phyloP scores from a whole-genome alignment of 1,284 basidiomycete species.

The Xanthoconium separans region DNA sequence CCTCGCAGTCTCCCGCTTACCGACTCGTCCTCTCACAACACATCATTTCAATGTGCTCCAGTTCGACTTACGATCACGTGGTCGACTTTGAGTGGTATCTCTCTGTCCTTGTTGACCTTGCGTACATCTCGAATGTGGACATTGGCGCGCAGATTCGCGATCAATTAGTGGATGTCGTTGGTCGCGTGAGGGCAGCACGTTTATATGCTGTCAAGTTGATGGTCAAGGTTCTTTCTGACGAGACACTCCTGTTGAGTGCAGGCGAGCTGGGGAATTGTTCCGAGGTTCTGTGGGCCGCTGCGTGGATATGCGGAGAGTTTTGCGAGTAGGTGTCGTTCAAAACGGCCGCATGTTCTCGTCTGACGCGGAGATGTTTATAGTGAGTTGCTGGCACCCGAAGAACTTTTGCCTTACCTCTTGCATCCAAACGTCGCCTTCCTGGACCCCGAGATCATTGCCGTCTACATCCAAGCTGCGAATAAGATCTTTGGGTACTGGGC shows the following conservation, averaged over 20 bases:
- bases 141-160: slow-evolving; percentile 76
- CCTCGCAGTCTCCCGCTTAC: slow-evolving; percentile 75
- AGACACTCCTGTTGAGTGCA: slow-evolving; percentile 63
- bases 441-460: slow-evolving; percentile 60
- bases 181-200: slow-evolving; percentile 76
- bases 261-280: slow-evolving; percentile 65
- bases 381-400: slow-evolving; percentile 69
- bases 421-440: slow-evolving; percentile 55
- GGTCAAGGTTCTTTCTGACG: slow-evolving; percentile 77
- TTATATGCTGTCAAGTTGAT: slow-evolving; percentile 81
- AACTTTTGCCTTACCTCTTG: slow-evolving; percentile 67
- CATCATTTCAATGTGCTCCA: slow-evolving; percentile 81
- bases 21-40: slow-evolving; percentile 78
- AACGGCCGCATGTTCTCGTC: background rate
- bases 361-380: slow-evolving; percentile 38
- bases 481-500: slow-evolving; percentile 91
- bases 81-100: slow-evolving; percentile 97
- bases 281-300: slow-evolving; percentile 88
- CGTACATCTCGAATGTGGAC: slow-evolving; percentile 79
- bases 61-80: slow-evolving; percentile 84
- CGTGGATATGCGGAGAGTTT: slow-evolving; percentile 96
- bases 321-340: slow-evolving; percentile 54
- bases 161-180: slow-evolving; percentile 85
- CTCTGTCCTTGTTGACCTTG: slow-evolving; percentile 87
- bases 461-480: slow-evolving; percentile 80